Conservation (phyloP, 169 alveolate genomes). For the Plasmodium malariae region DNA sequence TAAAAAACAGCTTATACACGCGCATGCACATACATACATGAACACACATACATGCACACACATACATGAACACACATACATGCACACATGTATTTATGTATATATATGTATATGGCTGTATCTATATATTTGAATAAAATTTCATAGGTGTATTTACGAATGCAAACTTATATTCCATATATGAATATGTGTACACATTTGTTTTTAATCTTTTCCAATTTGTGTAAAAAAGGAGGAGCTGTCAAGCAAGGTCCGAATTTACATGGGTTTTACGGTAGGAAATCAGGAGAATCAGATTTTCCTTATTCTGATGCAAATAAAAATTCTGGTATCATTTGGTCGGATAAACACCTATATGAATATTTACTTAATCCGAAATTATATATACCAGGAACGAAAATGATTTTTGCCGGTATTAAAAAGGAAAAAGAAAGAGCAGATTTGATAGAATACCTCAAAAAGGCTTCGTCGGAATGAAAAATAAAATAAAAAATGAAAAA, state of each 20-base stretch:
- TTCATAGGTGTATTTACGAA: too few species aligned
- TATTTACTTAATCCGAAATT: slow-evolving; percentile 93
- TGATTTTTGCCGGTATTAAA: slow-evolving; percentile 97
- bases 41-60: neutral
- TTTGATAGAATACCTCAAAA: slow-evolving; percentile 93
- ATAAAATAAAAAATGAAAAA: slow-evolving; percentile 8
- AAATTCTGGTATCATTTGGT: slow-evolving; percentile 92
- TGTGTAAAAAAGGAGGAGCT: slow-evolving; percentile 88
- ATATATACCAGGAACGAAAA: slow-evolving; percentile 96
- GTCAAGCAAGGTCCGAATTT: slow-evolving; percentile 92
- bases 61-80: neutral
- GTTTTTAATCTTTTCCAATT: neutral
- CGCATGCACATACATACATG: neutral
- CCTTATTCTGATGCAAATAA: slow-evolving; percentile 94
- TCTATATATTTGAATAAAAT: neutral
- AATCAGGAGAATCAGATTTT: slow-evolving; percentile 90
- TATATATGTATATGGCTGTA: neutral
- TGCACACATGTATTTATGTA: neutral
- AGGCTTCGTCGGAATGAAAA: slow-evolving; percentile 81
- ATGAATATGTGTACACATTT: neutral
- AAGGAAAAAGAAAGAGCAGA: slow-evolving; percentile 96
- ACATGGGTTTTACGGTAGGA: slow-evolving; percentile 91
- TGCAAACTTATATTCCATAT: too few species aligned
- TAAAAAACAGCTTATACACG: slow-evolving; percentile 15
- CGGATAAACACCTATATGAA: slow-evolving; percentile 92